Base-by-base conservation (phyloP, 1,284 basidiomycete species). In the Malassezia psittaci region DNA sequence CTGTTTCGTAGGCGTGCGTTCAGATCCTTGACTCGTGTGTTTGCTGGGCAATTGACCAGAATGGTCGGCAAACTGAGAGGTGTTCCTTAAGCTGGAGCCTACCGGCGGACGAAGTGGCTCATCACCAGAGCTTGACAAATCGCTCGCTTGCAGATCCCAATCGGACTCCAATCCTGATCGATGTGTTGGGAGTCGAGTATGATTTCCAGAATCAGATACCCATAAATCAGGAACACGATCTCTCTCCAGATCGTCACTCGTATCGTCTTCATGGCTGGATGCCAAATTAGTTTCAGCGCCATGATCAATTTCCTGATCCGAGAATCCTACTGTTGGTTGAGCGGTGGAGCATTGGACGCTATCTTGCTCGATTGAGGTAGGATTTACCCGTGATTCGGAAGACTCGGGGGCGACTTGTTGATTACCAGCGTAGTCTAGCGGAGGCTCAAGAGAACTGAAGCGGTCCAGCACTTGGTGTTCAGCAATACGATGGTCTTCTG, bases 171-270 rank as follows among this genome's bases (percentile, higher is more conserved):
- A 10, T 16, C 45, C 34, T 13, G 34, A 47, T 24, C 18, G 43
- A 15, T 34, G 43, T 7, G n/a, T 29, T 8, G 16, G 43, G 18
- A 32, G 11, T 36, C 33, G 29, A 19, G 36, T n/a, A 15, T 19
- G 13, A 3, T 29, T 11, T 10, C n/a, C 5, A 8, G 36, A 21
- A 8, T 36, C 24, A 11, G 45, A 35, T 12, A 48, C 36, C 47
- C 47, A 48, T 13, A 48, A 29, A 33, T 48, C 47, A 10, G 47
- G 47, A 13, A 48, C 47, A 5, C 15, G 16, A 16, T 48, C 47
- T 18, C 40, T 38, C 10, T n/a, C 47, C 18, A 24, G 19, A 29
- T 37, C 47, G 3, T 29, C 47, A 16, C 47, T 48, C 19, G 47
- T 38, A 3, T 48, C 47, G 3, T 11, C 13, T n/a, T 37, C 44